phyloP scores from a whole-genome alignment of 2,329 filamentous ascomycete species.

The Grosmannia penicillata region DNA sequence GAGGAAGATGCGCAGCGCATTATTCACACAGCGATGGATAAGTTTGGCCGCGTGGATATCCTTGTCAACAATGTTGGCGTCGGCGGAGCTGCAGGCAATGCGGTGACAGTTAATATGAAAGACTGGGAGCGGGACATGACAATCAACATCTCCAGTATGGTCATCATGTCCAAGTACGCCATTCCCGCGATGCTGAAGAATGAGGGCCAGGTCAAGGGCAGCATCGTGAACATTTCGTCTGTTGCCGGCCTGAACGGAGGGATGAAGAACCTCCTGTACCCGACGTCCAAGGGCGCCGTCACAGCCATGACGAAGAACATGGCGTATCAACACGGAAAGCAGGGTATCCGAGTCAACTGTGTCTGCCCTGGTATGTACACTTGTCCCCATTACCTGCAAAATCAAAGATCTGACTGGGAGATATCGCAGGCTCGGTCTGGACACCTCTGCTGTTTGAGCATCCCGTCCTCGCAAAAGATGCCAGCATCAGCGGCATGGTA shows the following conservation, averaged over 20 bases:
- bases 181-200: slow-evolving; percentile 46
- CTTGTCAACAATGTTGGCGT: slow-evolving; percentile 52
- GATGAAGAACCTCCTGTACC: slow-evolving; percentile 27
- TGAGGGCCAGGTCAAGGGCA: slow-evolving; percentile 20
- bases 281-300: slow-evolving; percentile 31
- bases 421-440: too few relatives aligned
- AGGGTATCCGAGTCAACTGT: slow-evolving; percentile 33
- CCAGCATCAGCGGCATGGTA: neutral
- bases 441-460: slow-evolving; percentile 24
- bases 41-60: slow-evolving; percentile 44
- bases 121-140: slow-evolving; percentile 41
- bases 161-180: slow-evolving; percentile 45
- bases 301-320: slow-evolving; percentile 36
- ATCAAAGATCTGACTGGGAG: too few relatives aligned
- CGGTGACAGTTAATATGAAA: slow-evolving; percentile 42
- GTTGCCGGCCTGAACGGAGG: slow-evolving; percentile 38
- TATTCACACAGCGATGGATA: slow-evolving; percentile 24
- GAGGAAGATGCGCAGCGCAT: slow-evolving; percentile 32
- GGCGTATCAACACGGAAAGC: slow-evolving; percentile 30
- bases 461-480: neutral
- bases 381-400: neutral
- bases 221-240: slow-evolving; percentile 46
- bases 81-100: slow-evolving; percentile 40
- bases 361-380: slow-evolving; percentile 15
- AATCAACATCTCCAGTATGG: slow-evolving; percentile 50